These are phyloP conservation scores for Tolypocladium ovalisporum DNA, from an alignment of 2,329 filamentous ascomycete genomes.

Conservation along the genomic window DNA sequence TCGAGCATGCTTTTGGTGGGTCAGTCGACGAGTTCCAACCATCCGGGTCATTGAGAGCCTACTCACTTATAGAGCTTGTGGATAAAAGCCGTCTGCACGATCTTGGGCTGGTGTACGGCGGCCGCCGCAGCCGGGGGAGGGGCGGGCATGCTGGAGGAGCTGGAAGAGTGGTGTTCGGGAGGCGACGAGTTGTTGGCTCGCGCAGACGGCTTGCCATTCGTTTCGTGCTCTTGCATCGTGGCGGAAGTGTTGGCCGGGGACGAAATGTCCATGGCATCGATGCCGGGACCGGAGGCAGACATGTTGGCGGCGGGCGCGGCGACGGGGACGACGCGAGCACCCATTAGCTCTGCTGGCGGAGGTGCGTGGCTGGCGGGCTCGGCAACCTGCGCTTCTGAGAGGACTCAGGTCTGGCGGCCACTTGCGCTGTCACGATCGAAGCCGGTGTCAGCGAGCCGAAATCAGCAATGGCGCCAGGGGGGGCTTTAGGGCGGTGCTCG, in stretches of 20 bases:
- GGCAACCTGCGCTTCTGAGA: slow-evolving; percentile 26
- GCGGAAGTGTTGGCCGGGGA: slow-evolving; percentile 36
- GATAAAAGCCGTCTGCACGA: slow-evolving; percentile 96
- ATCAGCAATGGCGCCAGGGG: neutral
- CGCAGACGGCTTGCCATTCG: slow-evolving; percentile 23
- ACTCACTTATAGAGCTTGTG: slow-evolving; percentile 96
- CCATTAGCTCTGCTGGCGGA: slow-evolving; percentile 6
- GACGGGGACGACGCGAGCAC: slow-evolving; percentile 46
- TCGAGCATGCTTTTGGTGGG: slow-evolving; percentile 77
- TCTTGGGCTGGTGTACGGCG: slow-evolving; percentile 85
- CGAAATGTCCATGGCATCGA: slow-evolving; percentile 53
- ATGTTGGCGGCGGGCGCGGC: slow-evolving; percentile 46
- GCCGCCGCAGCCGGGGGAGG: slow-evolving; percentile 50
- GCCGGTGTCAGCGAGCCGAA: slow-evolving; percentile 13
- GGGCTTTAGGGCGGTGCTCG: neutral
- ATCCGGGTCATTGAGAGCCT: neutral
- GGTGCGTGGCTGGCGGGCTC: slow-evolving; percentile 7
- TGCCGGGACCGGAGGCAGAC: slow-evolving; percentile 45
- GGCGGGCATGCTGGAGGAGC: slow-evolving; percentile 35
- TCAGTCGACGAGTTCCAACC: neutral
- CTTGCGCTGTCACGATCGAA: slow-evolving; percentile 29
- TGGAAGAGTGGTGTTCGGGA: slow-evolving; percentile 23
- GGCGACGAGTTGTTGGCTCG: slow-evolving; percentile 24
- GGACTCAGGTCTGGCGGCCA: slow-evolving; percentile 40
- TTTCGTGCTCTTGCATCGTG: slow-evolving; percentile 30